Evolutionary conservation across 345 rosid genomes (phyloP).

Genomic region (Salix dunnii): DNA sequence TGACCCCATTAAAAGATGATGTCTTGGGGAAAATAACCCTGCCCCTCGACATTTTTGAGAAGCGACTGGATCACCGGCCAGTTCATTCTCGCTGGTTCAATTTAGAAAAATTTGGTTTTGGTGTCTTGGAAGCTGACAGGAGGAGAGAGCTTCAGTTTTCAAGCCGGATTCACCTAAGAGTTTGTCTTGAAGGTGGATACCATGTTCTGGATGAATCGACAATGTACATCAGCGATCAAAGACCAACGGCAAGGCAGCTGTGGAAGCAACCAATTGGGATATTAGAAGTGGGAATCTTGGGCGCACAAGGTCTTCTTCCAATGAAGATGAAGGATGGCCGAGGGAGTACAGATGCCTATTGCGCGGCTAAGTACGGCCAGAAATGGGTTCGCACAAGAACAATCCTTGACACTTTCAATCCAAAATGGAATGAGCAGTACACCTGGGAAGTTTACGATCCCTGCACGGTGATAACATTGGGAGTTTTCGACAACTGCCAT

Average conservation of each 20-base stretch:
- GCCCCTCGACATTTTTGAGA: conserved; percentile 56
- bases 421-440: conserved; percentile 24
- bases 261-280: conserved; percentile 82
- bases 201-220: conserved; percentile 93
- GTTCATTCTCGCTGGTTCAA: conserved; percentile 86
- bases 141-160: conserved; percentile 78
- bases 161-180: conserved; percentile 70
- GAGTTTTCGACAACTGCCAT: conserved; percentile 70
- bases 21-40: conserved; percentile 58
- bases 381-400: conserved; percentile 90
- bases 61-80: conserved; percentile 77
- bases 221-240: conserved; percentile 77
- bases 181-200: conserved; percentile 89
- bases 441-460: conserved; percentile 93
- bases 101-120: conserved; percentile 75
- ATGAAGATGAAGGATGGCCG: conserved; percentile 74
- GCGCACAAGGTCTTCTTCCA: conserved; percentile 66
- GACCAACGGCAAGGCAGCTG: conserved; percentile 80
- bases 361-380: conserved; percentile 78
- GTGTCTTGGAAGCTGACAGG: conserved; percentile 65
- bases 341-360: conserved; percentile 68
- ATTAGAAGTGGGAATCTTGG: conserved; percentile 69
- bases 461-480: conserved; percentile 77
- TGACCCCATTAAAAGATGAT: conserved; percentile 62
- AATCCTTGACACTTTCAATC: conserved; percentile 49